phyloP scores from a whole-genome alignment of 805 yeast species.

The Saccharomycopsis amapae region DNA sequence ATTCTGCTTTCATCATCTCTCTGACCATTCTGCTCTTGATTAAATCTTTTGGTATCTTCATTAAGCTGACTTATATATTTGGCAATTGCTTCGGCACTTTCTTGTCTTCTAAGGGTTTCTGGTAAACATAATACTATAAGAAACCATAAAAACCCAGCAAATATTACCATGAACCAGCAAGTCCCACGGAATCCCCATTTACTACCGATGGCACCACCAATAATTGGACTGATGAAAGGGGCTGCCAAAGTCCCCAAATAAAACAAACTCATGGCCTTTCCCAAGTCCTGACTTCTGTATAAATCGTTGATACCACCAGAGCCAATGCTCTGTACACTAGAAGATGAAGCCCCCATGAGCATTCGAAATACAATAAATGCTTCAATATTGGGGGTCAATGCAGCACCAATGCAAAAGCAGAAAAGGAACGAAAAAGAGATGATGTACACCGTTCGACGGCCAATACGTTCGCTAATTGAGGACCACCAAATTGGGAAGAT shows the following conservation, averaged over 20 bases:
- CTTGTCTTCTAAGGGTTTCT: constrained; percentile 67
- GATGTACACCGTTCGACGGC: constrained; percentile 68
- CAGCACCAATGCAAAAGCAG: constrained; percentile 66
- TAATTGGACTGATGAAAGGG: constrained; percentile 71
- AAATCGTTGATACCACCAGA: constrained; percentile 83
- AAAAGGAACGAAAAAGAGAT: constrained; percentile 56
- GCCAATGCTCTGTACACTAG: constrained; percentile 82
- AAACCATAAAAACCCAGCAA: constrained; percentile 48
- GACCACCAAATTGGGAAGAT: constrained; percentile 89
- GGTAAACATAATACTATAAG: constrained; percentile 57
- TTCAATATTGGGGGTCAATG: constrained; percentile 53
- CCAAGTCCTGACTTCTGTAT: constrained; percentile 59
- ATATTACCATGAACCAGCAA: constrained; percentile 72
- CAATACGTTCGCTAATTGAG: constrained; percentile 63
- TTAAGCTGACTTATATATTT: constrained; percentile 35
- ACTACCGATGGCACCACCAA: constrained; percentile 67
- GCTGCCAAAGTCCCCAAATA: constrained; percentile 79
- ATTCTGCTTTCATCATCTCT: neutral
- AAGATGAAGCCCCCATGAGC: constrained; percentile 72
- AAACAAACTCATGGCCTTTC: constrained; percentile 70
- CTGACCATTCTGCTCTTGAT: neutral
- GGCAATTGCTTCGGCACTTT: constrained; percentile 43
- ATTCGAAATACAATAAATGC: constrained; percentile 63
- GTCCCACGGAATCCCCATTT: constrained; percentile 86
- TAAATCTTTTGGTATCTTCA: constrained; percentile 13